Evolutionary conservation across 2,329 filamentous ascomycete genomes (phyloP).

Genomic region (Moelleriella libera): DNA sequence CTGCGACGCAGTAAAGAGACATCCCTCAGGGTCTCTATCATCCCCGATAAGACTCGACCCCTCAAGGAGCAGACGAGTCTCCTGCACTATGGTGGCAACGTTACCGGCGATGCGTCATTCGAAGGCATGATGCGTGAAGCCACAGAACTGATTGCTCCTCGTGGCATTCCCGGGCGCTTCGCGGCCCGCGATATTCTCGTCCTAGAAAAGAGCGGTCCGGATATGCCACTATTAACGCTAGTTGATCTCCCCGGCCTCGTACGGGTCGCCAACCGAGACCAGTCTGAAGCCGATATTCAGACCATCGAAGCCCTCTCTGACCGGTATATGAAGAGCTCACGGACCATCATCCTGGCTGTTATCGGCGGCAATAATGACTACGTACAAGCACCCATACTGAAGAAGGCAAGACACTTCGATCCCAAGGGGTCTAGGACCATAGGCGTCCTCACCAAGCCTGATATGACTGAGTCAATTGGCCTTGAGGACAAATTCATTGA

Average conservation of each 20-base stretch:
- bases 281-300: constrained; percentile 36
- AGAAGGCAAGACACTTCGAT: constrained; percentile 35
- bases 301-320: constrained; percentile 37
- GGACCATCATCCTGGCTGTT: constrained; percentile 41
- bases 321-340: constrained; percentile 39
- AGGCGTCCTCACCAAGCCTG: constrained; percentile 37
- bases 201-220: constrained; percentile 43
- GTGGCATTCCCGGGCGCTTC: constrained; percentile 34
- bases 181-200: constrained; percentile 39
- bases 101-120: constrained; percentile 29
- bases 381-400: constrained; percentile 35
- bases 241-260: constrained; percentile 49
- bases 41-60: constrained; percentile 34
- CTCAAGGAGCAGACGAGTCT: constrained; percentile 32
- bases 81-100: constrained; percentile 31
- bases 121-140: constrained; percentile 36
- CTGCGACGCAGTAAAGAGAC: constrained; percentile 32
- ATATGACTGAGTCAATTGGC: constrained; percentile 36
- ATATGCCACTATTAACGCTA: constrained; percentile 44
- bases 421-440: constrained; percentile 33
- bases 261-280: constrained; percentile 35
- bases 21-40: constrained; percentile 36
- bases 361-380: constrained; percentile 41
- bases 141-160: constrained; percentile 34
- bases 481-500: constrained; percentile 39